Base-by-base conservation (phyloP, 2,329 filamentous ascomycete species). In the Ploettnerulaceae sp. region DNA sequence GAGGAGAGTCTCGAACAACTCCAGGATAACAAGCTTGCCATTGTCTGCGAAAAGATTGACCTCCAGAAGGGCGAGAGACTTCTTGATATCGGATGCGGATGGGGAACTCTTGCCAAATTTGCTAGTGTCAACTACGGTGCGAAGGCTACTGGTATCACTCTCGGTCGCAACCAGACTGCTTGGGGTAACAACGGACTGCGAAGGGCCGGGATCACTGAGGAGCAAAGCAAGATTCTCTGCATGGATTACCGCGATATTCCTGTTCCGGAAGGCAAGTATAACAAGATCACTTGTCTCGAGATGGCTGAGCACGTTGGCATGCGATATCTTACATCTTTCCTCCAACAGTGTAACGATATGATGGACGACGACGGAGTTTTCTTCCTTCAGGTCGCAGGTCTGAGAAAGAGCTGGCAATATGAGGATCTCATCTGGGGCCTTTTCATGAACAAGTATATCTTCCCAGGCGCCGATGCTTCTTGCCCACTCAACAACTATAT, bases 401-500 rank as follows among this genome's bases (percentile, higher is more conserved):
- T 98, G 52, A 85, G 93, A 60, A 94, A 94, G 74, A 75, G 78
- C 55, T 97, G 93, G 93, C 93, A 97, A 70, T 97, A 95, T 65
- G 90, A 97, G 75, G 91, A 97, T 71, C 79, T 96, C 41, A 86
- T 91, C 68, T 97, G 93, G 93, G 93, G 93, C 66, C 78, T 97
- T 36, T 97, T 96, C 79, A 95, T 97, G 89, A 97, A 97, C 83
- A 96, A 95, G 75, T 95, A 97, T 70, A 77, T 97, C 67, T 97
- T 97, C 79, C 93, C 90, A 25, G 93, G 93, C 66, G 93, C 93
- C 41, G 93, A 97, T 66, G 93, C 93, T 42, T 95, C 88, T 33
- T 95, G 89, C 48, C 93, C 93, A 41, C 81, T 98, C 38, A 89
- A 88, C 58, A 93, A 84, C 70, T 88, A 93, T 61, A 75, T 95